Evolutionary conservation across 768 basidiomycete genomes (phyloP), one percentile per base, ranked within the genome.

Genomic region (Xanthoconium stramineum): DNA sequence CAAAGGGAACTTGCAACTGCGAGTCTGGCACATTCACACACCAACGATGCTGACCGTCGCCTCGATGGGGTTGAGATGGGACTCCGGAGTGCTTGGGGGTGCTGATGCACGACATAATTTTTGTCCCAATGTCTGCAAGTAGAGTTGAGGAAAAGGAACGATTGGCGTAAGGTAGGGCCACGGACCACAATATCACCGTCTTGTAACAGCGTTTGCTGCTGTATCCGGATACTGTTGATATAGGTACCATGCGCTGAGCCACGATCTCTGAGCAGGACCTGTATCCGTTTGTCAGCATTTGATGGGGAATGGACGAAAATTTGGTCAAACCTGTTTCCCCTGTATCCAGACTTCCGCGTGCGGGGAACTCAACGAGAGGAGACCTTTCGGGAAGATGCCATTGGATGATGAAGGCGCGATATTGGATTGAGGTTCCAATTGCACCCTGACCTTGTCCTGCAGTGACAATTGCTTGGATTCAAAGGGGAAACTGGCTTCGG

Each of bases 341-440:
- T 76, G 72, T 48, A 68, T 65, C 79, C 81, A 81, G 35, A 82
- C 65, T 58, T 80, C 75, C 6, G 78, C 79, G 50, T 82, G 81
- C 2, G 68, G 64, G 11, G 69, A 52, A 59, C 76, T 76, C 32
- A 82, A 63, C 36, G 79, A 70, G 43, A 81, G 65, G 28, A 76
- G 37, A 11, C 65, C 69, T 28, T 46, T 53, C 2, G 79, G 66
- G 58, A 82, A 80, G 73, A 74, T 72, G 7, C 80, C 80, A 33
- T 80, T 81, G 45, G 52, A 68, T 10, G 47, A 3, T 17, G 60
- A 67, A 29, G 65, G 54, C 20, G 67, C 60, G 10, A 65, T 56
- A 14, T 64, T 49, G 5, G 75, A 65, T 48, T 72, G 69, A 6
- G 66, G 54, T 20, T 71, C 76, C 20, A 80, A 63, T n/a, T 63